phyloP scores from a whole-genome alignment of 202 grass and related monocot species.

The Brachypodium distachyon region DNA sequence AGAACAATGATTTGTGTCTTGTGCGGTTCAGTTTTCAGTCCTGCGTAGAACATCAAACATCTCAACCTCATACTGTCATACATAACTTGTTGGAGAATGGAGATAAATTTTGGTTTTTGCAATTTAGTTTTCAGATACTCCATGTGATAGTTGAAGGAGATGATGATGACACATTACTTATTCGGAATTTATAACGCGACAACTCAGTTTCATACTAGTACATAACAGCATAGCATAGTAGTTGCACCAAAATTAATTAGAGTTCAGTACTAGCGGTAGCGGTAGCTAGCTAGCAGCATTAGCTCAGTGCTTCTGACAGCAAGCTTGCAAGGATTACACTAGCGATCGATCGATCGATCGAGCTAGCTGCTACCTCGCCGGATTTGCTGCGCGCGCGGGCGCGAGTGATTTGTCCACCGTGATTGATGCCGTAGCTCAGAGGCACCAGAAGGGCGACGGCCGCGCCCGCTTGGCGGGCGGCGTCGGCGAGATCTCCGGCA shows the following conservation, averaged over 20 bases:
- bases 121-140: neutral
- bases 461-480: slow-evolving; percentile 35
- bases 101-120: neutral
- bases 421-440: slow-evolving; percentile 24
- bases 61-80: too few species aligned
- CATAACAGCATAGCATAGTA: neutral
- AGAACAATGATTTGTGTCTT: too few species aligned
- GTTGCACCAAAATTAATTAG: neutral
- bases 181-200: slow-evolving; percentile 12
- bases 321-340: neutral
- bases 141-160: neutral
- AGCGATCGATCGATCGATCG: neutral
- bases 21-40: too few species aligned
- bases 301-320: too few species aligned
- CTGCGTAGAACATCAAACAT: too few species aligned
- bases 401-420: neutral
- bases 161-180: neutral
- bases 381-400: neutral
- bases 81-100: too few species aligned
- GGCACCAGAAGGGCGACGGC: slow-evolving; percentile 44
- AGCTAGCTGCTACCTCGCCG: neutral
- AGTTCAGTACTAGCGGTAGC: neutral
- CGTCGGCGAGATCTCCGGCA: slow-evolving; percentile 62
- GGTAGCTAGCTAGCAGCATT: neutral
- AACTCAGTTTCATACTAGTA: neutral